Base-by-base conservation (phyloP, 1,284 basidiomycete species). In the Tremellales sp. region DNA sequence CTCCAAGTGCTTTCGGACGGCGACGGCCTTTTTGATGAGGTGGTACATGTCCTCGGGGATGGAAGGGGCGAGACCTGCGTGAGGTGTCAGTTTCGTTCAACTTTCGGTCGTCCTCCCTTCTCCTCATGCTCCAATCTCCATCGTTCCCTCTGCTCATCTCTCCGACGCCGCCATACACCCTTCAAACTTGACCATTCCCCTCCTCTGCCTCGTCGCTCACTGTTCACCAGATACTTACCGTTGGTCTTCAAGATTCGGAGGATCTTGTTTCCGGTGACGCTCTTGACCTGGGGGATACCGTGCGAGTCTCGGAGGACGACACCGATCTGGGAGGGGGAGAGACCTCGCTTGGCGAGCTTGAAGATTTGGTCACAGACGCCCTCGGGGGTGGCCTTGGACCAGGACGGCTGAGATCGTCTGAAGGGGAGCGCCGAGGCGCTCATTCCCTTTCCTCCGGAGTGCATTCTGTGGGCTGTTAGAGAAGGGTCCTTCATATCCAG, bases 11-110 rank as follows among this genome's bases (percentile, higher is more conserved):
- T 97, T 97, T 78, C 94, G 91, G 72, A 98, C 90, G 63, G 88
- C 81, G 73, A 97, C 93, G 74, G 94, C 94, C 85, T 97, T 97
- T 86, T 97, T 97, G 82, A 97, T 87, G 75, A 97, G 85, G 83
- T 92, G 86, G 87, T 91, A 97, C 54, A 97, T 86, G 82, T 97
- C 94, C 84, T 98, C 94, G 66, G 94, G 94, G 79, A 97, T 91
- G 77, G 85, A 82, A 70, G 93, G 93, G 74, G 86, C 93, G 77
- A 97, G 87, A 78, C 90, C 90, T 93, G 50, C n/a, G 27, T 9
- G 34, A 39, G 19, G 14, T 10, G 22, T 12, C 34, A 46, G 40
- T 33, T 54, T 24, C 50, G 56, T 16, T 24, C 28, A 29, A 33
- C 25, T 32, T 44, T 35, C 44, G 41, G 32, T 14, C 38, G n/a